Evolutionary conservation across 108 stramenopile genomes (phyloP).

Genomic region (Conticribra guillardii): DNA sequence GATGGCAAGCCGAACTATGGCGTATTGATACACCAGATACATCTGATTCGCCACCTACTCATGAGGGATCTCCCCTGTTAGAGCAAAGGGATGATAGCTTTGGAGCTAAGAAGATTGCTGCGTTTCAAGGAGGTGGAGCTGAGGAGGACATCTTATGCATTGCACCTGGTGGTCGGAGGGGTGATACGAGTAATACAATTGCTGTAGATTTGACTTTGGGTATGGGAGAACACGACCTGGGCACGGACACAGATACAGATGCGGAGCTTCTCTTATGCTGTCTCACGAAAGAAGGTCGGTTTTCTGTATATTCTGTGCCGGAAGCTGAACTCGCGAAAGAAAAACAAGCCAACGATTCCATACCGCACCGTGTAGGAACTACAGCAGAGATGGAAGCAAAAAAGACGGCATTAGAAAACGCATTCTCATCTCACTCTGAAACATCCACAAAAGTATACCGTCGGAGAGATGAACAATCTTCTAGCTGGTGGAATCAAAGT

Average conservation of each 20-base stretch:
- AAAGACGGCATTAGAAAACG: background rate
- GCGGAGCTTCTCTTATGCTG: conserved; percentile 32
- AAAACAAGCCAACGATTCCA: background rate
- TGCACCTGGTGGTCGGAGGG: conserved; percentile 25
- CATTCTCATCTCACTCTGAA: background rate
- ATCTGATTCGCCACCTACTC: conserved; percentile 15
- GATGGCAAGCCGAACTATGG: conserved; percentile 73
- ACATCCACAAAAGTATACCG: conserved; percentile 19
- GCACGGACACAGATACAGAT: conserved; percentile 3
- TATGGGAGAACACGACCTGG: too few species aligned
- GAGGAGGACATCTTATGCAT: conserved; percentile 51
- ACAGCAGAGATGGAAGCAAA: background rate
- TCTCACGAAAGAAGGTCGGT: conserved; percentile 19
- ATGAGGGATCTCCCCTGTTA: conserved; percentile 2
- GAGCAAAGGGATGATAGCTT: conserved; percentile 5
- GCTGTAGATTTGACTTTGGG: too few species aligned
- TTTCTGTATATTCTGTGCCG: conserved; percentile 28
- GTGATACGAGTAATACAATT: conserved; percentile 17
- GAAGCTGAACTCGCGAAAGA: conserved; percentile 13
- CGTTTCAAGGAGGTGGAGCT: conserved; percentile 47
- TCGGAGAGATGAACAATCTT: conserved; percentile 8
- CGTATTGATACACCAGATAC: conserved; percentile 13
- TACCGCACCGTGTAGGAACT: background rate
- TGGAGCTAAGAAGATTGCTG: conserved; percentile 25
- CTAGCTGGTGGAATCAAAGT: conserved; percentile 41